Conservation (phyloP, 805 yeast species). For the Phaffomyces opuntiae region DNA sequence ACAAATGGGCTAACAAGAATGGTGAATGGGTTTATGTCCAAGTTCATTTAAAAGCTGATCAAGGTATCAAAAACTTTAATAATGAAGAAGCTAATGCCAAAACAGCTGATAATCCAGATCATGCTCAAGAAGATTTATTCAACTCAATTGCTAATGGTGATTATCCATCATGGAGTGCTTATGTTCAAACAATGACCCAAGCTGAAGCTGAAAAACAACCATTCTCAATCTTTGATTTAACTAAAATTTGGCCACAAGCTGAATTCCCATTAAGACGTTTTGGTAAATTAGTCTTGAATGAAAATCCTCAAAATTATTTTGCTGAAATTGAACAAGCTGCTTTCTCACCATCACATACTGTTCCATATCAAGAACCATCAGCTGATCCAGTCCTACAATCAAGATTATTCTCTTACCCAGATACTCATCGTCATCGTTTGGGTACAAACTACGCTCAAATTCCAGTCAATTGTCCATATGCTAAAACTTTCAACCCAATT, state of each 20-base stretch:
- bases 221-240: conserved; percentile 82
- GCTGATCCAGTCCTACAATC: conserved; percentile 83
- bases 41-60: conserved; percentile 65
- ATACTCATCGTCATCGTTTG: conserved; percentile 79
- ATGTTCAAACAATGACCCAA: conserved; percentile 80
- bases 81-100: conserved; percentile 59
- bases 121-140: conserved; percentile 73
- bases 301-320: conserved; percentile 80
- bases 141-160: conserved; percentile 73
- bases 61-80: conserved; percentile 42
- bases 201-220: conserved; percentile 69
- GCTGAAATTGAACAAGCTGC: conserved; percentile 87
- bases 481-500: conserved; percentile 55
- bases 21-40: conserved; percentile 78
- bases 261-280: conserved; percentile 82
- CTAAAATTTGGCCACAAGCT: conserved; percentile 88
- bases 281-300: conserved; percentile 73
- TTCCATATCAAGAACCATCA: conserved; percentile 75
- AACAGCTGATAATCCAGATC: conserved; percentile 77
- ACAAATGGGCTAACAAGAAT: conserved; percentile 68
- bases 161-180: conserved; percentile 77
- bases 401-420: conserved; percentile 76
- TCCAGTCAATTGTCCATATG: conserved; percentile 84
- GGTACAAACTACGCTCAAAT: conserved; percentile 71
- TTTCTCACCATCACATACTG: conserved; percentile 78